Base-by-base conservation (phyloP, 148 eudicot species). In the Camellia granthamiana region DNA sequence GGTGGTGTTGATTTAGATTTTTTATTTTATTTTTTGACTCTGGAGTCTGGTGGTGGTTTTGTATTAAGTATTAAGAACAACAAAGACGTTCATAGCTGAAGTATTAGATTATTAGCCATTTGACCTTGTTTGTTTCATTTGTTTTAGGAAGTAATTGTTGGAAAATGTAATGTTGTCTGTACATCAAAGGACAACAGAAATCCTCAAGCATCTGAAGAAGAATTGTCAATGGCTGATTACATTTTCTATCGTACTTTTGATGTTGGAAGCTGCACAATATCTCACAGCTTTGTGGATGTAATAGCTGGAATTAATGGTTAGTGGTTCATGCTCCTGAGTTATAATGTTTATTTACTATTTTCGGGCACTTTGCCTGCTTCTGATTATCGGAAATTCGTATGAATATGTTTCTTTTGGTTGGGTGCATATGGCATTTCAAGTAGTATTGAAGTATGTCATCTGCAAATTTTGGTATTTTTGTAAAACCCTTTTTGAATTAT, bases 91-190 rank as follows among this genome's bases (percentile, higher is more conserved):
- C 38, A 30, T 30, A 30, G 38, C 38, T 30, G 38, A 30, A 30
- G 38, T 30, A 30, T 30, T 30, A 30, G 38, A 30, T 30, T 30
- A 30, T 49, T 49, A 49, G 52, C 21, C 5, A 61, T 0, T 61
- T 16, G 43, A 47, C n/a, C 47, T 74, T 55, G 55, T 7, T 43
- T 42, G n/a, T 54, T 54, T 61, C 23, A 3, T 47, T 30, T n/a
- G 8, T 69, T 61, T 82, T 76, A 94, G 98, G 94, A 89, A 84
- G 84, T 90, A 8, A 82, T 94, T 83, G 76, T 81, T 82, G 96
- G 96, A 65, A 94, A 92, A 82, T 92, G 93, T 89, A 87, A 85
- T 68, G 91, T 94, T 68, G 69, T 94, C 15, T 92, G 96, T 84
- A 90, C 74, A 47, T 88, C 94, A 54, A 69, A 71, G 43, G 96